Percentiles rank a stretch among this genome's conserved stretches.
Conservation (phyloP, 805 yeast genomes). For the Sugiyamaella marilandica region DNA sequence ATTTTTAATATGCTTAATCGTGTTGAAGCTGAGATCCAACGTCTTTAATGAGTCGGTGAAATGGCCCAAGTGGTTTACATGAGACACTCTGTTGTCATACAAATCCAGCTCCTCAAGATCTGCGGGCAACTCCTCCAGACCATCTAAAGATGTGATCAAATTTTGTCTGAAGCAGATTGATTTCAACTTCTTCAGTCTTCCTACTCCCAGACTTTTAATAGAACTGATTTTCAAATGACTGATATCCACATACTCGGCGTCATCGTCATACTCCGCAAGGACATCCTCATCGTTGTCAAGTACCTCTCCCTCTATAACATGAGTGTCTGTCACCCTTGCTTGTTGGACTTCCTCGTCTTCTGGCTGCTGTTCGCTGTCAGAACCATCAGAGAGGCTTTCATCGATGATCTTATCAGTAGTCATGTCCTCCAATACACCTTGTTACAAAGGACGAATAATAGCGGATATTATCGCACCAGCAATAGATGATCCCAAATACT, state of each 20-base stretch:
- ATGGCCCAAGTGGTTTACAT: conserved; percentile 65
- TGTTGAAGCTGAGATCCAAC: conserved; percentile 86
- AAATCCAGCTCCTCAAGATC: conserved; percentile 74
- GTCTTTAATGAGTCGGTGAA: conserved; percentile 47
- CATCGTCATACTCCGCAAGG: conserved; percentile 13
- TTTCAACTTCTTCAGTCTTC: conserved; percentile 48
- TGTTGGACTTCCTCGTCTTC: background rate
- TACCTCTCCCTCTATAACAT: conserved; percentile 37
- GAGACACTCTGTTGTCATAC: conserved; percentile 87
- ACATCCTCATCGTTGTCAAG: conserved; percentile 64
- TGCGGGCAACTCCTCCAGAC: conserved; percentile 55
- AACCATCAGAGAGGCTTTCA: background rate
- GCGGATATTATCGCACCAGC: too few species aligned
- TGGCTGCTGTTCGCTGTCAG: background rate
- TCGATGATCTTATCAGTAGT: background rate
- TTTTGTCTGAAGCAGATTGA: conserved; percentile 77
- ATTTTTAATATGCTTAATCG: conserved; percentile 79
- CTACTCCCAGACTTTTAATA: conserved; percentile 8
- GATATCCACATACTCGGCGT: conserved; percentile 30
- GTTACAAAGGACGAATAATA: too few species aligned
- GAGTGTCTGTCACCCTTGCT: conserved; percentile 5
- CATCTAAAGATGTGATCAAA: conserved; percentile 66
- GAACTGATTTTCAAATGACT: conserved; percentile 9
- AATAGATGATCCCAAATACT: too few species aligned
- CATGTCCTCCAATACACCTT: background rate